Base-by-base conservation (phyloP, 208 protist species). In the Leishmania tarentolae region DNA sequence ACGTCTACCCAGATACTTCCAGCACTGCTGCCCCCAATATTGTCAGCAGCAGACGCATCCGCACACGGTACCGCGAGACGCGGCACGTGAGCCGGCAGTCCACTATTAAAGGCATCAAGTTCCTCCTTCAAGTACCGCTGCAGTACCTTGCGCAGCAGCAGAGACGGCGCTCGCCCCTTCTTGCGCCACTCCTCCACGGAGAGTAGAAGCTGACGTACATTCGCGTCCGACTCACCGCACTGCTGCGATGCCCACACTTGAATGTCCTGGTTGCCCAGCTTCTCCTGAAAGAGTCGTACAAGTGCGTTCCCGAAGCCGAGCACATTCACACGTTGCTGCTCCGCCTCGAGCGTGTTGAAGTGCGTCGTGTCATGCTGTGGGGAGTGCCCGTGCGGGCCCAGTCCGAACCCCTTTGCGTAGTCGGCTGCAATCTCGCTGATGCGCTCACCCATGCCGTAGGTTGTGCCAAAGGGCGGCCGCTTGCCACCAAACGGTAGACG, bases 111-210 rank as follows among this genome's bases (percentile, higher is more conserved):
- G n/a, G 74, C 52, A 70, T 83, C 86, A 76, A 97, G 76, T 75
- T 97, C 94, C 35, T 93, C 86, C 24, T 85, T 84, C 28, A 97
- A 85, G 82, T 96, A 97, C 37, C 81, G 77, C 28, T 86, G 75
- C 21, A 97, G 86, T 68, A 96, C 86, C 53, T 83, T 87, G 53
- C 80, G 19, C 53, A 97, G 85, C 42, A 95, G 63, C 63, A 94
- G 75, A 28, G 94, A 96, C 17, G 94, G 94, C 47, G 88, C 72
- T 7, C 87, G 89, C n/a, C 94, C 92, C 46, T 87, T 81, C 46
- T 89, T 91, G 72, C 94, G 91, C 92, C 92, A 97, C 81, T 94
- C 94, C 71, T 95, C 83, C 40, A 97, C 72, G n/a, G 94, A 96
- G 28, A 95, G 87, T 31, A 97, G 79, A 31, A 97, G 80, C 31